A percentile compares a stretch with the other conserved stretches of the same genome.
Evolutionary conservation across 345 rosid species (phyloP).

Genomic region (Salix viminalis): DNA sequence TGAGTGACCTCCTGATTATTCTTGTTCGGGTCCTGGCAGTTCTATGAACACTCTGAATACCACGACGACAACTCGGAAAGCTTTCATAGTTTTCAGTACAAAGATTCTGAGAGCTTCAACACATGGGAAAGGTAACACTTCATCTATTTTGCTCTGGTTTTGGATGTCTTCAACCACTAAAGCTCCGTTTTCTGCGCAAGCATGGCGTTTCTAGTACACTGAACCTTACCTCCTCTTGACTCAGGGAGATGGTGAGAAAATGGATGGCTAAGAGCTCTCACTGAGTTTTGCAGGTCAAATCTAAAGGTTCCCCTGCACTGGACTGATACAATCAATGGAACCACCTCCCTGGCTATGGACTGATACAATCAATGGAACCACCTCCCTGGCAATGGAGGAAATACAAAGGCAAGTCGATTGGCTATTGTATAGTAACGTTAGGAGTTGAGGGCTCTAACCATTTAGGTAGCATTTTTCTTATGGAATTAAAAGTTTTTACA

Average conservation of each 20-base stretch:
- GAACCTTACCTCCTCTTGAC: background rate
- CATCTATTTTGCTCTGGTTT: background rate
- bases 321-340: background rate
- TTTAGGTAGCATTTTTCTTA: background rate
- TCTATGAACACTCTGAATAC: conserved; percentile 6
- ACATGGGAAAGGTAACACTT: conserved; percentile 17
- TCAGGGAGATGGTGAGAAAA: conserved; percentile 15
- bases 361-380: background rate
- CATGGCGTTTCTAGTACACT: background rate
- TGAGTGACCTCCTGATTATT: background rate
- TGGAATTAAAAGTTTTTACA: too few relatives aligned
- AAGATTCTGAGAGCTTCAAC: conserved; percentile 14
- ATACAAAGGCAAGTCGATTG: conserved; percentile 23
- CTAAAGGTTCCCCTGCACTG: background rate
- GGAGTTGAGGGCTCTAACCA: background rate
- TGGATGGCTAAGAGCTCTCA: conserved; percentile 9
- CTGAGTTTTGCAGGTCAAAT: background rate
- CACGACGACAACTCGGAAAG: background rate
- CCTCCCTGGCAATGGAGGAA: background rate
- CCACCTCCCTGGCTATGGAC: background rate
- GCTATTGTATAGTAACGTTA: conserved; percentile 25
- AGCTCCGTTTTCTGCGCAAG: background rate
- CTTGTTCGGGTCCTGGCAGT: conserved; percentile 11
- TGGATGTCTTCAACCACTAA: background rate
- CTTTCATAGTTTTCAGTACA: background rate